A percentile compares a stretch with the other conserved stretches of the same genome.
These are phyloP conservation scores for Pleurotus platypus DNA, from an alignment of 768 basidiomycete species.

Conservation along the genomic window DNA sequence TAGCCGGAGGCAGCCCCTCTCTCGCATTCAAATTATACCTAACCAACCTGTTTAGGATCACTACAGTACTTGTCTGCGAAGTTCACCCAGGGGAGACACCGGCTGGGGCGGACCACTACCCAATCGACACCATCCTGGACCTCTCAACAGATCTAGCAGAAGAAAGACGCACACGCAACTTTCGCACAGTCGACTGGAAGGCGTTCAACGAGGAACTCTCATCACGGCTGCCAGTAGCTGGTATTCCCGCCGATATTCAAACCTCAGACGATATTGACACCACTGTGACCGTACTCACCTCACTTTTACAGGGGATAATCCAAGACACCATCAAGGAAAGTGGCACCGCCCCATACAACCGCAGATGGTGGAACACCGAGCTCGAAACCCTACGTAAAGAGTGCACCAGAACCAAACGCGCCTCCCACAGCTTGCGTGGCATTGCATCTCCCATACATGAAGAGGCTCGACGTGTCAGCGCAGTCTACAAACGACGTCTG, in stretches of 20 bases:
- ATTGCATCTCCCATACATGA: conserved; percentile 14
- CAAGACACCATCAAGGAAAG: conserved; percentile 11
- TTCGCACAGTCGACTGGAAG: conserved; percentile 25
- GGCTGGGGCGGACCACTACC: conserved; percentile 35
- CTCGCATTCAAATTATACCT: too few species aligned
- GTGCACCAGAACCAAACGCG: conserved; percentile 10
- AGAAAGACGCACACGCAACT: conserved; percentile 17
- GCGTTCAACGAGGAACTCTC: conserved; percentile 19
- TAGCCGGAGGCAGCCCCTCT: too few species aligned
- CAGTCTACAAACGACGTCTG: conserved; percentile 3
- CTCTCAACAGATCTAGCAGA: neutral
- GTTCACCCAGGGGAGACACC: conserved; percentile 13
- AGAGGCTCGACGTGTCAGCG: conserved; percentile 9
- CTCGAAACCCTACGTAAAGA: conserved; percentile 13
- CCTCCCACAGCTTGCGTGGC: conserved; percentile 3
- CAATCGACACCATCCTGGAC: conserved; percentile 26
- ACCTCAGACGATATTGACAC: conserved; percentile 2
- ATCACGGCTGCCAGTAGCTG: neutral
- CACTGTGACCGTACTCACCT: neutral
- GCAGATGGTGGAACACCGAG: conserved; percentile 29
- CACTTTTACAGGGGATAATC: conserved; percentile 13
- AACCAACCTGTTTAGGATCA: too few species aligned
- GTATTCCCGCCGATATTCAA: neutral
- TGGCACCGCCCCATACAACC: conserved; percentile 17
- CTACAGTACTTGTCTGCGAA: conserved; percentile 27